A percentile compares a stretch with the other conserved stretches of the same genome.
Evolutionary conservation across 148 eudicot species (phyloP).

Genomic region (Chenopodium formosanum): DNA sequence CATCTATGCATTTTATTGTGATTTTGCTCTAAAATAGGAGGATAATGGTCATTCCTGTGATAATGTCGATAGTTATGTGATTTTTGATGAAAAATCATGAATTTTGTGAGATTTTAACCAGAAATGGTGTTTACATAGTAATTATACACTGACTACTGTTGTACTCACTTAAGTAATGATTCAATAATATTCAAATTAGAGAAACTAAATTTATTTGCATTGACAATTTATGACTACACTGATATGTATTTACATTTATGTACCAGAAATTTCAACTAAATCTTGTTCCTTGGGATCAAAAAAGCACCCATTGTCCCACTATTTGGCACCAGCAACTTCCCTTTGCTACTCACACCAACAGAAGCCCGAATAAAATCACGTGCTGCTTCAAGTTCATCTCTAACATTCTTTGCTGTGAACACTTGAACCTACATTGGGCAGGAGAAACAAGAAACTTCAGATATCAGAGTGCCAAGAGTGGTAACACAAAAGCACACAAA

Average conservation of each 20-base stretch:
- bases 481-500: background rate
- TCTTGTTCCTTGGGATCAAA: background rate
- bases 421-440: constrained; percentile 31
- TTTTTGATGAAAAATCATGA: constrained; percentile 1
- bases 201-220: constrained; percentile 9
- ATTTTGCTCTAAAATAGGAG: background rate
- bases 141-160: background rate
- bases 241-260: constrained; percentile 31
- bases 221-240: constrained; percentile 15
- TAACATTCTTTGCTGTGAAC: constrained; percentile 33
- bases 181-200: background rate
- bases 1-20: background rate
- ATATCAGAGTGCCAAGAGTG: background rate
- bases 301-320: constrained; percentile 15
- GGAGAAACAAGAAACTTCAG: constrained; percentile 10
- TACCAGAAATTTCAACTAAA: constrained; percentile 12
- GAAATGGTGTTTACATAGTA: background rate
- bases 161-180: background rate
- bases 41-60: background rate
- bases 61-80: constrained; percentile 6
- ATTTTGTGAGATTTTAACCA: constrained; percentile 1
- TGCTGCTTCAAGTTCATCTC: constrained; percentile 38
- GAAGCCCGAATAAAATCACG: constrained; percentile 37
- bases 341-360: constrained; percentile 38
- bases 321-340: constrained; percentile 39